These are phyloP conservation scores for Chrysochromulina parva DNA, from an alignment of 78 protist species.

Conservation along the genomic window DNA sequence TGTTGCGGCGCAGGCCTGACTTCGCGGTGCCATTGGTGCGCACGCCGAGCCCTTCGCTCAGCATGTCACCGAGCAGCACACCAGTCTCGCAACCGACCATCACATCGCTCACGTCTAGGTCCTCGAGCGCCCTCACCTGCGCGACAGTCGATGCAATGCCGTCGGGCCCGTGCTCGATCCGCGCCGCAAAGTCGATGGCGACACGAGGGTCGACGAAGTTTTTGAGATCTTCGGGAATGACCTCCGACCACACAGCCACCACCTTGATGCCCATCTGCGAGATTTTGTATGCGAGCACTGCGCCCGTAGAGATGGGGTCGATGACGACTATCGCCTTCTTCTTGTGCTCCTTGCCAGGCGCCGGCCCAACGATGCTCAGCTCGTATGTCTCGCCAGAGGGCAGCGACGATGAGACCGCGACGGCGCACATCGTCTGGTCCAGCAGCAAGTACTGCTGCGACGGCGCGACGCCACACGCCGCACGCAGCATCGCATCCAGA, in stretches of 20 bases:
- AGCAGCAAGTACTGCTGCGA: background rate
- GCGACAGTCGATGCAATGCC: background rate
- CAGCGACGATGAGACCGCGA: background rate
- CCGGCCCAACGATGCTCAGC: background rate
- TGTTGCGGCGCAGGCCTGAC: background rate
- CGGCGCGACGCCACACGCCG: background rate
- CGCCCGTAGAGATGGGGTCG: constrained; percentile 21
- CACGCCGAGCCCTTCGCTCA: background rate
- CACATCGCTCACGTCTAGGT: background rate
- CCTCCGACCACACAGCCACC: background rate
- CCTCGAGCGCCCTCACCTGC: background rate
- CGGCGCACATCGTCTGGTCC: background rate
- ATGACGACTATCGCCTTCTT: background rate
- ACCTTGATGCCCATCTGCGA: background rate
- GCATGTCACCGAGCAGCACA: constrained; percentile 1
- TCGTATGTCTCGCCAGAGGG: background rate
- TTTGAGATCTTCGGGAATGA: background rate
- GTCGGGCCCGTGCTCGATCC: background rate
- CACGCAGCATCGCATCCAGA: background rate
- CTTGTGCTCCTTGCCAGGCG: background rate
- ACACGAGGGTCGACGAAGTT: background rate
- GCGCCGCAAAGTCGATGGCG: background rate
- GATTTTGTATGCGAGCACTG: background rate
- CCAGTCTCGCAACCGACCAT: constrained; percentile 20
- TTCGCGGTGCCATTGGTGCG: background rate